Base-by-base conservation (phyloP, 768 basidiomycete species). In the Strobilomyces dryophilus region DNA sequence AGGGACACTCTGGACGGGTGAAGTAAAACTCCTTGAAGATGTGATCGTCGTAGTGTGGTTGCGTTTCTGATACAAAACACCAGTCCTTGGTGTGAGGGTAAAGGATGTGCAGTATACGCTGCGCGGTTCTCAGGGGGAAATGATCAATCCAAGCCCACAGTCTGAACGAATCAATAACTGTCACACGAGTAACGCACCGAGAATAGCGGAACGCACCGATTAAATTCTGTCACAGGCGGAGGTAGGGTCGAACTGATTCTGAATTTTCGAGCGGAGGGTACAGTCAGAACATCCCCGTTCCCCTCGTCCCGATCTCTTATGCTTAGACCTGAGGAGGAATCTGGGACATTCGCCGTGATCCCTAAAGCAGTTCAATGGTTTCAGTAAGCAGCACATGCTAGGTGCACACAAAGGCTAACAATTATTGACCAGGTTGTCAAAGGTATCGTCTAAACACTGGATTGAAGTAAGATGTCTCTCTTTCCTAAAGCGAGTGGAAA, bases 21-120 rank as follows among this genome's bases (percentile, higher is more conserved):
- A 81, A 82, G 49, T 74, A 66, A 54, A 76, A 79, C 53, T 76
- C 71, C 50, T 70, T 73, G 53, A 79, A 77, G 29, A 79, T 68
- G 4, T 71, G 61, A 31, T 67, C 60, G 50, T 81, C 76, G 8
- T 60, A 59, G 51, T 74, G 71, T 32, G 60, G 53, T 43, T 66
- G 62, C 17, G 50, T 55, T 50, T 72, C 67, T 39, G 69, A 62
- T 15, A 70, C 64, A 57, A 82, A 81, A 17, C 62, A 61, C 76
- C 79, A 81, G 21, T 68, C 61, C 12, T 56, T 61, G 27, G 73
- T 75, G 34, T 72, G 64, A 18, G 80, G 77, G 55, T 72, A 73
- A 42, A 76, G 51, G 12, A 77, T 66, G 54, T 81, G 80, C 26
- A 80, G 52, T 32, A 73, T 66, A 10, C 74, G 71, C 41, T 69